Base-by-base conservation (phyloP, 2,329 filamentous ascomycete species). In the Diaporthe eres region DNA sequence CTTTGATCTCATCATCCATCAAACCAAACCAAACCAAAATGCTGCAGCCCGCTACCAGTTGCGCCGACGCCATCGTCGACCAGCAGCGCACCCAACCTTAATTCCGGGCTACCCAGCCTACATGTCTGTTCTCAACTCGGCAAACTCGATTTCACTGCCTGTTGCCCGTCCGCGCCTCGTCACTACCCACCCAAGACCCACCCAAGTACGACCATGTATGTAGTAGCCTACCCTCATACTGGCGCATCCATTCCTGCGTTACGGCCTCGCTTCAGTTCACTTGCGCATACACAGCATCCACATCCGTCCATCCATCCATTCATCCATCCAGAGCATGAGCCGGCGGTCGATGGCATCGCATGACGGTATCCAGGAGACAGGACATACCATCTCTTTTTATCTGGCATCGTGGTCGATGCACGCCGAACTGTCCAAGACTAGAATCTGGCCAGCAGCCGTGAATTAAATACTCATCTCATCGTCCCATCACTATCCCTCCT, bases 11-110 rank as follows among this genome's bases (percentile, higher is more conserved):
- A 49, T 47, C 70, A 49, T 72, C 44, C 71, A 31, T 51, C 57
- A 37, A 73, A 49, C 42, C 55, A 61, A 51, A 37, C 39, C 39
- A 44, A 51, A 37, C 39, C 39, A 44, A 49, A 31, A 49, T 63
- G 31, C 71, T 63, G 47, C 49, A 65, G 44, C 44, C 31, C 71
- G 37, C 61, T n/a, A 71, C 49, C 44, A 67, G 63, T 37, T 70
- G 65, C 49, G 47, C 47, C 65, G 34, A 28, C 49, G 37, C 65
- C 65, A 42, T 53, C 47, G 22, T 53, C 65, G 34, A 68, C 65
- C 65, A 53, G 22, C 65, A 19, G 31, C 49, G 4, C 34, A 28
- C 22, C 34, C 49, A 70, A 70, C 65, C 65, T 68, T 68, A 53
- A 53, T 68, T 7, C 65, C 65, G 10, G 47, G 19, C 47, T 12